Evolutionary conservation across 164 flowering plant species (phyloP).

Genomic region (Paratinospora sagittata): DNA sequence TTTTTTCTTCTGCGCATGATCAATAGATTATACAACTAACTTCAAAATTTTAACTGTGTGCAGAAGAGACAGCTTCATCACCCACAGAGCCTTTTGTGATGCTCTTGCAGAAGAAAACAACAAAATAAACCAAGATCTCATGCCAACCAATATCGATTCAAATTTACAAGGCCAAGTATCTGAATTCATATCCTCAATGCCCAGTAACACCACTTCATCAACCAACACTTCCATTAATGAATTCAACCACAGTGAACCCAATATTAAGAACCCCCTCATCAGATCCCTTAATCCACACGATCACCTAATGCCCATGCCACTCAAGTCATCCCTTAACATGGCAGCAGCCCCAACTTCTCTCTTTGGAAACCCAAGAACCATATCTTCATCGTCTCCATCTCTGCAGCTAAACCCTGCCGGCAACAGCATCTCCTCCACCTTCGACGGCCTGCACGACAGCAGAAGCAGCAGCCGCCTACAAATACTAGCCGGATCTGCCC

Average conservation of each 20-base stretch:
- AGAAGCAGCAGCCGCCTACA: constrained; percentile 7
- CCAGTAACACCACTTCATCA: constrained; percentile 13
- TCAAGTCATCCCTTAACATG: constrained; percentile 42
- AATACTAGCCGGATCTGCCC: constrained; percentile 2
- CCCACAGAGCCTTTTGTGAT: constrained; percentile 59
- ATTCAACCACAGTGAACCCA: constrained; percentile 27
- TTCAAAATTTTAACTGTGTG: constrained; percentile 3
- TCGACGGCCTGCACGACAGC: constrained; percentile 36
- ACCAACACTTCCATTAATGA: constrained; percentile 17
- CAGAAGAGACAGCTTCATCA: constrained; percentile 60
- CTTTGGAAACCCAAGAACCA: constrained; percentile 39
- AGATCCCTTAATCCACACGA: constrained; percentile 48
- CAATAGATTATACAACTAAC: background rate
- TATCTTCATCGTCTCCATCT: constrained; percentile 34
- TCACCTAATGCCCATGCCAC: constrained; percentile 48
- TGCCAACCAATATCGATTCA: constrained; percentile 13
- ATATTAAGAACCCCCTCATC: constrained; percentile 42
- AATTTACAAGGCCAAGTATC: constrained; percentile 29
- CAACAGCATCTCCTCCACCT: constrained; percentile 33
- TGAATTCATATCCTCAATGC: constrained; percentile 23
- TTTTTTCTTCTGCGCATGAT: too few relatives aligned
- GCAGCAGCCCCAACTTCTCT: constrained; percentile 25
- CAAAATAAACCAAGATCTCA: constrained; percentile 30
- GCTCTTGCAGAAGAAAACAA: constrained; percentile 49
- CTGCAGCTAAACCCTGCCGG: constrained; percentile 59